Conservation (phyloP, 345 rosid genomes). For the Rhodomyrtus tomentosa region DNA sequence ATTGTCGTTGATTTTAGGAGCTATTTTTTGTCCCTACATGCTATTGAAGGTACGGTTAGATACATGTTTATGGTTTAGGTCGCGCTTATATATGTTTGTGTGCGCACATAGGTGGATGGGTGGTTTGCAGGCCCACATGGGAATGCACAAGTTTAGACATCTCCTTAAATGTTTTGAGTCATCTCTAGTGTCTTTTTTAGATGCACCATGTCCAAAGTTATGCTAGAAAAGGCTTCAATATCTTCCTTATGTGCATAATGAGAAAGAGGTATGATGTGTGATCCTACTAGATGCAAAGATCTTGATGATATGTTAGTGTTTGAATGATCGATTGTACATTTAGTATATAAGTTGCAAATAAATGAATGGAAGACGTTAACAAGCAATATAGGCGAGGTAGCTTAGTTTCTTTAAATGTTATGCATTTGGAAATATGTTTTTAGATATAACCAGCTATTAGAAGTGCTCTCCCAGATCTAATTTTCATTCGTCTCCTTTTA, state of each 20-base stretch:
- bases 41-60: neutral
- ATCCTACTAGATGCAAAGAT: neutral
- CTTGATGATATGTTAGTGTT: neutral
- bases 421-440: neutral
- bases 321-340: neutral
- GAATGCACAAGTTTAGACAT: neutral
- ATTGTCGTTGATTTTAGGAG: neutral
- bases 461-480: neutral
- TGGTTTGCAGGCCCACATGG: neutral
- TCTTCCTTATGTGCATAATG: neutral
- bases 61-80: neutral
- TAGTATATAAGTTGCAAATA: neutral
- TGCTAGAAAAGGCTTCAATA: neutral
- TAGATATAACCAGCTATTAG: neutral
- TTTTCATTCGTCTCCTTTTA: neutral
- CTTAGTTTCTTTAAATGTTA: neutral
- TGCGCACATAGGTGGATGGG: neutral
- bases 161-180: neutral
- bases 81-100: neutral
- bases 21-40: neutral
- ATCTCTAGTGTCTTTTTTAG: neutral
- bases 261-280: neutral
- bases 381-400: neutral
- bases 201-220: neutral
- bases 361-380: neutral